Percentiles rank a stretch among this genome's conserved stretches.
Evolutionary conservation across 129 eudicot species (phyloP).

Genomic region (Artemisia annua): DNA sequence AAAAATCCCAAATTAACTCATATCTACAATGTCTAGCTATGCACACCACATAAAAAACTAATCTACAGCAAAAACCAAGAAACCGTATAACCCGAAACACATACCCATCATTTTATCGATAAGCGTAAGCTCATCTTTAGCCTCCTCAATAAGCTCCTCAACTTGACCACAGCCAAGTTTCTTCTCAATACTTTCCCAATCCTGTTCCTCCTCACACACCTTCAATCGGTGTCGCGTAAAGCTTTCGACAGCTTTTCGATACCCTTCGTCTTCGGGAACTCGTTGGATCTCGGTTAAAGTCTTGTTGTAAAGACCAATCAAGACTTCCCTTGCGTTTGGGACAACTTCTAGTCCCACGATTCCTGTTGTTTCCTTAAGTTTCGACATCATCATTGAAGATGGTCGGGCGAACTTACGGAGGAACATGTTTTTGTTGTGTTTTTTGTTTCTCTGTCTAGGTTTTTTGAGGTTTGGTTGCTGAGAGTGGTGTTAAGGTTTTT

Average conservation of each 20-base stretch:
- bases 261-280: constrained; percentile 92
- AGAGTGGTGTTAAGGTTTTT: too few species aligned
- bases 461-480: constrained; percentile 13
- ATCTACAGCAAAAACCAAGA: not conserved
- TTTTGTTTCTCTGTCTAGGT: not conserved
- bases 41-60: not conserved
- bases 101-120: constrained; percentile 71
- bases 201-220: constrained; percentile 86
- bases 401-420: constrained; percentile 76
- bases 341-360: constrained; percentile 40
- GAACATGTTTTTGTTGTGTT: constrained; percentile 43
- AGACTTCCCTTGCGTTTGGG: constrained; percentile 36
- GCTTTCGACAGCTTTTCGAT: constrained; percentile 92
- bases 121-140: constrained; percentile 87
- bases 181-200: constrained; percentile 88
- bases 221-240: constrained; percentile 87
- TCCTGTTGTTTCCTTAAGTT: constrained; percentile 39
- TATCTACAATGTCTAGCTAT: too few species aligned
- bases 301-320: constrained; percentile 45
- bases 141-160: constrained; percentile 92
- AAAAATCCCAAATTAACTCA: too few species aligned
- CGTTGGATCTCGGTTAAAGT: constrained; percentile 89
- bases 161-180: constrained; percentile 90
- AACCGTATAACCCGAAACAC: not conserved
- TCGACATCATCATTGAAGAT: constrained; percentile 36